Evolutionary conservation across 2,329 filamentous ascomycete species (phyloP), one percentile per base, ranked within the genome.

Genomic region (Dactylellina leptospora): DNA sequence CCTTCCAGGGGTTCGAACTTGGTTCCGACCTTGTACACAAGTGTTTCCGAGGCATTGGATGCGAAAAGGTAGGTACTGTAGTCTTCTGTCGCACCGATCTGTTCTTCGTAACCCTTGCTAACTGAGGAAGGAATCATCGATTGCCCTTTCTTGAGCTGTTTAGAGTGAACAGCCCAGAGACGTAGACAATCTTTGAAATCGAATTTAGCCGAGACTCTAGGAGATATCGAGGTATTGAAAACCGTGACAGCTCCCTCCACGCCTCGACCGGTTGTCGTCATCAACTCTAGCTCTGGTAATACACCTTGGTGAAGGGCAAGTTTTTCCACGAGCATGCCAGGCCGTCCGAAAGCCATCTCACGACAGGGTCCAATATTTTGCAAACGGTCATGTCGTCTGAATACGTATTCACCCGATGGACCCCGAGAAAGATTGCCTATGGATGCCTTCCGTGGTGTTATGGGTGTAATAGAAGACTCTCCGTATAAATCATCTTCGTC

Each of bases 11-110:
- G 87, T 78, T 92, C 88, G 68, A 96, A 87, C 2, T 87, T 87
- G 27, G 87, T 87, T 0, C 85, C 86, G n/a, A 88, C 90, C 38
- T 93, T 82, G 59, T 76, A 77, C 22, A 77, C 76, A 22, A 76
- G 70, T n/a, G 73, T 76, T 44, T 77, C 76, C 11, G 74, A 74
- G 16, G 79, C 78, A 80, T 92, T 92, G 50, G 90, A 90, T 22
- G 93, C 87, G 75, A 97, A 91, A 83, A 96, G 87, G 77, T 91
- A 93, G 78, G 87, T 88, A 78, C 93, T 89, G 75, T 89, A 88
- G 74, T 89, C 86, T 2, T 85, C 84, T 42, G 87, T 84, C 0
- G 82, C 80, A 45, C 72, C 74, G 3, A 69, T 68, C 20, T 75
- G 70, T 33, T 73, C 73, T 36, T 75, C 76, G 47, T 75, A 72